Percentiles rank a stretch among this genome's conserved stretches.
These are phyloP conservation scores for Acacia crassicarpa DNA, from an alignment of 306 rosid species.

Conservation along the genomic window DNA sequence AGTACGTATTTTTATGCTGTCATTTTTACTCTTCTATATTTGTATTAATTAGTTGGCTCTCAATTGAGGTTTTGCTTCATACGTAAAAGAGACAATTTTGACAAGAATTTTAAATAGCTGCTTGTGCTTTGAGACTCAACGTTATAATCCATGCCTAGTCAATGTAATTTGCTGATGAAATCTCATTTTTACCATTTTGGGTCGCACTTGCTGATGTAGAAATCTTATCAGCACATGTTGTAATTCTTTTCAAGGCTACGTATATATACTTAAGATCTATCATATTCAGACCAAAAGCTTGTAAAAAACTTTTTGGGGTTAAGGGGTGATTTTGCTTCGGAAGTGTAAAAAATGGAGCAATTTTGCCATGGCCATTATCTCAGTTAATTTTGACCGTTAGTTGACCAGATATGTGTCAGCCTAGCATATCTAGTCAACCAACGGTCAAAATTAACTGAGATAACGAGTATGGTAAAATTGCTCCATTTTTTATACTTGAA, in stretches of 20 bases:
- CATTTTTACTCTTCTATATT: not conserved
- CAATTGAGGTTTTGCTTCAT: constrained; percentile 5
- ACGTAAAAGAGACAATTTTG: not conserved
- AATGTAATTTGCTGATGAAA: constrained; percentile 8
- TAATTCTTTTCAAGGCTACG: constrained; percentile 9
- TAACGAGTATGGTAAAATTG: too few relatives aligned
- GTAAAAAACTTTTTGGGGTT: not conserved
- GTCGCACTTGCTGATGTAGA: not conserved
- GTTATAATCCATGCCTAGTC: not conserved
- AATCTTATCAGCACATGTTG: not conserved
- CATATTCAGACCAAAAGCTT: not conserved
- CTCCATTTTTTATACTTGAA: too few relatives aligned
- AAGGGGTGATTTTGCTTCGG: too few relatives aligned
- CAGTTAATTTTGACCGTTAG: too few relatives aligned
- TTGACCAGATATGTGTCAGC: too few relatives aligned
- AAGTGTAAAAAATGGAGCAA: too few relatives aligned
- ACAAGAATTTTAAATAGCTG: not conserved
- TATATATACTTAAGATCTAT: constrained; percentile 3
- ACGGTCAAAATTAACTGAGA: too few relatives aligned
- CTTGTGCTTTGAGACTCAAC: not conserved
- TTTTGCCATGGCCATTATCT: too few relatives aligned
- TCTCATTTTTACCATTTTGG: not conserved
- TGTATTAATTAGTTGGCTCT: not conserved
- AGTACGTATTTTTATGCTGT: not conserved
- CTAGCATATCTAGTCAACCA: too few relatives aligned